Evolutionary conservation across 371 early-diverging fungal genomes (phyloP).

Genomic region (Nematocida parisii): DNA sequence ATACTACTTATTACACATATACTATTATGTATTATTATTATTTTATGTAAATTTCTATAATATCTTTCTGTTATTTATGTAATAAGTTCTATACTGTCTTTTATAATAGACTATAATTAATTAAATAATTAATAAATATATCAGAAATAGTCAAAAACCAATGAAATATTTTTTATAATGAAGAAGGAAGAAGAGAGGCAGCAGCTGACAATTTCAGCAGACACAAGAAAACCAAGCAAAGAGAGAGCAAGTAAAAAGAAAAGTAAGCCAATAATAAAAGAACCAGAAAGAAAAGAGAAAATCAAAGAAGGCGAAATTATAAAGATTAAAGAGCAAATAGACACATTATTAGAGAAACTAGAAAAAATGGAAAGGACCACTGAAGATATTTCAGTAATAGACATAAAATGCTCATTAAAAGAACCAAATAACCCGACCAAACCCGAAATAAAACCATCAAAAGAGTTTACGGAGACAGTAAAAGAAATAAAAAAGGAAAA

Average conservation of each 20-base stretch:
- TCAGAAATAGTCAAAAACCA: constrained; percentile 2
- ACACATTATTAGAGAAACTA: constrained; percentile 39
- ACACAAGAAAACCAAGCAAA: not conserved
- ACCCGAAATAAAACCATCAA: not conserved
- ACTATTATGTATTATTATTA: no score
- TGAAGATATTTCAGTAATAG: not conserved
- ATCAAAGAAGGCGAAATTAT: constrained; percentile 16
- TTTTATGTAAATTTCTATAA: no score
- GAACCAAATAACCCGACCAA: not conserved
- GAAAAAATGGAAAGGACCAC: constrained; percentile 4
- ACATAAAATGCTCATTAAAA: not conserved
- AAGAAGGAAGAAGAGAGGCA: constrained; percentile 26
- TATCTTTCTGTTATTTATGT: no score
- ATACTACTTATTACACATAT: no score
- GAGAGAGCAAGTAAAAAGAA: not conserved
- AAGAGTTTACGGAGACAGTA: not conserved
- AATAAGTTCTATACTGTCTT: no score
- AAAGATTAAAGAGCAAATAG: constrained; percentile 23
- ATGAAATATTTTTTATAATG: constrained; percentile 48
- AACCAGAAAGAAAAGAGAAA: constrained; percentile 4
- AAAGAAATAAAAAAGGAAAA: not conserved
- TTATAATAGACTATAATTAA: constrained; percentile 71
- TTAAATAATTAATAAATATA: constrained; percentile 27
- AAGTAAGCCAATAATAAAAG: not conserved
- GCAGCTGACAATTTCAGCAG: not conserved